Evolutionary conservation across 2,329 filamentous ascomycete genomes (phyloP).

Genomic region (Lasiodiplodia sp.): DNA sequence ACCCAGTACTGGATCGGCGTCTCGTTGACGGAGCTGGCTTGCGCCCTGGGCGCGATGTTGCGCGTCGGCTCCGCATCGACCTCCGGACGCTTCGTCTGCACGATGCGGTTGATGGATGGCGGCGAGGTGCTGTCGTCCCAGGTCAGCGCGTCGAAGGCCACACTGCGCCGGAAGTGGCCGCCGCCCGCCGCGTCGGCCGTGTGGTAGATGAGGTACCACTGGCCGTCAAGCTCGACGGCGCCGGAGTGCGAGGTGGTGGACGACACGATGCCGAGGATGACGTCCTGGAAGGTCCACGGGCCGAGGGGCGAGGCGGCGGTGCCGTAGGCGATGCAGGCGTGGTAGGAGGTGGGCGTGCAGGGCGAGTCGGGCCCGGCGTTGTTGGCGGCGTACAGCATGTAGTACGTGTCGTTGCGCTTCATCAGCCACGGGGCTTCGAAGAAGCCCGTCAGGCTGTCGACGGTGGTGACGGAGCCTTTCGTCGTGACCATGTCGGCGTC

Average conservation of each 20-base stretch:
- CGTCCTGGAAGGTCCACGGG: slow-evolving; percentile 47
- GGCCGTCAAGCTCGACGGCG: slow-evolving; percentile 40
- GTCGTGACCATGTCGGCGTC: slow-evolving; percentile 49
- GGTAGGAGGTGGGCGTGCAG: slow-evolving; percentile 50
- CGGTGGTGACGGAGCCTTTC: slow-evolving; percentile 35
- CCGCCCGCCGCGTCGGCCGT: slow-evolving; percentile 47
- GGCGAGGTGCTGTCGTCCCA: slow-evolving; percentile 43
- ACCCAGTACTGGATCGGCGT: slow-evolving; percentile 52
- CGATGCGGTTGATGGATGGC: slow-evolving; percentile 39
- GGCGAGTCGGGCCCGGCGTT: slow-evolving; percentile 47
- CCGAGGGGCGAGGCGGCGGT: slow-evolving; percentile 45
- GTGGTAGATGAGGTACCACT: slow-evolving; percentile 47
- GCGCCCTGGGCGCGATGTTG: slow-evolving; percentile 44
- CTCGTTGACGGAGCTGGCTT: slow-evolving; percentile 33
- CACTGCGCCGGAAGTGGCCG: slow-evolving; percentile 47
- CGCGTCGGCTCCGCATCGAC: slow-evolving; percentile 38
- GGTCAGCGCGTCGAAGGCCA: slow-evolving; percentile 46
- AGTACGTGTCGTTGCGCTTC: slow-evolving; percentile 47
- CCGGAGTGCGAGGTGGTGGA: slow-evolving; percentile 50
- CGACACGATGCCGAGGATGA: slow-evolving; percentile 48
- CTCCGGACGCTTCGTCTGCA: slow-evolving; percentile 40
- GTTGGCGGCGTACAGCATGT: slow-evolving; percentile 52
- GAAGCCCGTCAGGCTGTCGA: slow-evolving; percentile 43
- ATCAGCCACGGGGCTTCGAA: slow-evolving; percentile 53
- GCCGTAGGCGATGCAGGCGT: slow-evolving; percentile 50